phyloP scores from a whole-genome alignment of 2,329 filamentous ascomycete species.

The Fusarium sp. region DNA sequence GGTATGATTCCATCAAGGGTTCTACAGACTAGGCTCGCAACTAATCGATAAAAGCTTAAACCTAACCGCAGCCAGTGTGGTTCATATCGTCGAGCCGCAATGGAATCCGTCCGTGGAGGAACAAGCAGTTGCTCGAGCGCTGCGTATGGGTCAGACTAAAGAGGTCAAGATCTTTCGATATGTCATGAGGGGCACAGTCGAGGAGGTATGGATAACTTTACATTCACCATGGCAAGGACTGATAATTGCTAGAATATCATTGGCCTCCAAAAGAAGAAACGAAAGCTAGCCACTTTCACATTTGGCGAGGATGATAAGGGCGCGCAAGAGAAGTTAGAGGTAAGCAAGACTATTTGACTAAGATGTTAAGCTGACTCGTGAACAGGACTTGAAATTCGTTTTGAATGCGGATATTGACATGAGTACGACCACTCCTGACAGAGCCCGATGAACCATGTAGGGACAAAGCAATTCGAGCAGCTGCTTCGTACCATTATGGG shows the following conservation, averaged over 20 bases:
- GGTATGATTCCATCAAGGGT: too few species aligned
- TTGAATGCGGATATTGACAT: not conserved
- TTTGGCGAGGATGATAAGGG: not conserved
- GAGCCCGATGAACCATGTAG: too few species aligned
- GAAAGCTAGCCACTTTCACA: conserved; percentile 14
- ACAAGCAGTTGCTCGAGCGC: too few species aligned
- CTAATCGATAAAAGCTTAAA: too few species aligned
- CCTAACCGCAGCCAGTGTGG: too few species aligned
- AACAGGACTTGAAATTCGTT: conserved; percentile 2
- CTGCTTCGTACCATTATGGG: not conserved
- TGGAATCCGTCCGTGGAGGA: too few species aligned
- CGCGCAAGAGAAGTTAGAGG: conserved; percentile 17
- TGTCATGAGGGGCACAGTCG: conserved; percentile 19
- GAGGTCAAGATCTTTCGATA: conserved; percentile 28
- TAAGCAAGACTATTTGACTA: not conserved
- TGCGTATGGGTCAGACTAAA: conserved; percentile 18
- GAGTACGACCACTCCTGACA: too few species aligned
- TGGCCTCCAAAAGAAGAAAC: conserved; percentile 19
- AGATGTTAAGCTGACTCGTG: not conserved
- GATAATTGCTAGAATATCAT: conserved; percentile 10
- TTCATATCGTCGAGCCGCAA: too few species aligned
- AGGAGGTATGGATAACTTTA: conserved; percentile 7
- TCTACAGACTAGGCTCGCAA: too few species aligned
- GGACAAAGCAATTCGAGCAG: too few species aligned
- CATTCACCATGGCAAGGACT: not conserved